Percentiles rank a stretch among this genome's conserved stretches.
These are phyloP conservation scores for Xylaria bambusicola DNA, from an alignment of 495 filamentous ascomycete species.

Conservation along the genomic window DNA sequence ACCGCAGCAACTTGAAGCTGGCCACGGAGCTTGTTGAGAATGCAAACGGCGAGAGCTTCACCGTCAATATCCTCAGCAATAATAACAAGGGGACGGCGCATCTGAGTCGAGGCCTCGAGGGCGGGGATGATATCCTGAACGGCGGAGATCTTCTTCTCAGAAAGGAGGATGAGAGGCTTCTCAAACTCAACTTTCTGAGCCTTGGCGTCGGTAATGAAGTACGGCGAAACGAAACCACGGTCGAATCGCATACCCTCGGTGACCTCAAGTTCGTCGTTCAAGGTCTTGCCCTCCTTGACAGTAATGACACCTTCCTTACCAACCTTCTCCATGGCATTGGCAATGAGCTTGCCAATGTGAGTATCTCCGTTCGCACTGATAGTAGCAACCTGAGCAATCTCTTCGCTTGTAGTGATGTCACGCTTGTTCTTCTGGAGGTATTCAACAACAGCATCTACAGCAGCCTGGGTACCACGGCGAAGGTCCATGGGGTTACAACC, in stretches of 20 bases:
- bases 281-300: slow-evolving; percentile 98
- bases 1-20: slow-evolving; percentile 98
- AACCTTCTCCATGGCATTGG: slow-evolving; percentile 98
- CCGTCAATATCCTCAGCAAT: slow-evolving; percentile 99
- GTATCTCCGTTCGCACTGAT: slow-evolving; percentile 96
- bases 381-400: slow-evolving; percentile 97
- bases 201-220: slow-evolving; percentile 99
- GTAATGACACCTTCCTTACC: slow-evolving; percentile 99
- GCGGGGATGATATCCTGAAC: slow-evolving; percentile 98
- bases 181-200: slow-evolving; percentile 98
- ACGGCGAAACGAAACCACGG: slow-evolving; percentile 95
- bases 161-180: slow-evolving; percentile 97
- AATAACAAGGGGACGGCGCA: slow-evolving; percentile 94
- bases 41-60: slow-evolving; percentile 97
- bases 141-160: slow-evolving; percentile 99
- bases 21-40: slow-evolving; percentile 98
- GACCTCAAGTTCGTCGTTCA: slow-evolving; percentile 95
- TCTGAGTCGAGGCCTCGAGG: slow-evolving; percentile 92
- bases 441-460: slow-evolving; percentile 89
- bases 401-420: slow-evolving; percentile 94
- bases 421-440: slow-evolving; percentile 93
- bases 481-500: slow-evolving; percentile 99
- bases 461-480: slow-evolving; percentile 92
- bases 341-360: slow-evolving; percentile 94
- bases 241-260: slow-evolving; percentile 99